phyloP scores from a whole-genome alignment of 2,329 filamentous ascomycete species.

The Xylaria digitata region DNA sequence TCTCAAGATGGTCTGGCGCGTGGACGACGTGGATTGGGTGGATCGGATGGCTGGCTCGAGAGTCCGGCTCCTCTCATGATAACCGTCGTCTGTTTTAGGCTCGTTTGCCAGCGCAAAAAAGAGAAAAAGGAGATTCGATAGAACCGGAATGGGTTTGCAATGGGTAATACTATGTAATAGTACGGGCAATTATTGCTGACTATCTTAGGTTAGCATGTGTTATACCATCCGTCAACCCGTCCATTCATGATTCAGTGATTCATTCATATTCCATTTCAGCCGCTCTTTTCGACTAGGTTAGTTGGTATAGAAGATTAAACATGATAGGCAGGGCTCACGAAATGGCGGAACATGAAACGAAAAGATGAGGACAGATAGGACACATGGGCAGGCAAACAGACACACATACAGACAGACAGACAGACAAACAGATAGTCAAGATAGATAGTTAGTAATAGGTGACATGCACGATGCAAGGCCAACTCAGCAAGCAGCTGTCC shows the following conservation, averaged over 20 bases:
- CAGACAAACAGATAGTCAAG: neutral
- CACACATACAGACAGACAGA: constrained; percentile 1
- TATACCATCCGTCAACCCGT: neutral
- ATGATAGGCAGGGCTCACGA: neutral
- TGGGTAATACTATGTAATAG: constrained; percentile 10
- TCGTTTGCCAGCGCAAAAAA: constrained; percentile 28
- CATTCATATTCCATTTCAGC: too few species aligned
- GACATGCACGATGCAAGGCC: constrained; percentile 48
- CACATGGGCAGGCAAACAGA: constrained; percentile 10
- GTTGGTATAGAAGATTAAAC: too few species aligned
- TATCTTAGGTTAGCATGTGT: neutral
- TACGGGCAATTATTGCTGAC: constrained; percentile 17
- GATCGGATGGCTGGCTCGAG: constrained; percentile 38
- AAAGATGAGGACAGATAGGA: constrained; percentile 5
- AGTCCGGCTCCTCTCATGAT: constrained; percentile 41
- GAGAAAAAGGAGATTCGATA: constrained; percentile 4
- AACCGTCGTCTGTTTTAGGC: constrained; percentile 31
- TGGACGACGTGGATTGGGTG: constrained; percentile 50
- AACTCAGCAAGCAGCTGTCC: constrained; percentile 41
- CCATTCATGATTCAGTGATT: constrained; percentile 13
- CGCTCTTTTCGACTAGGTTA: too few species aligned
- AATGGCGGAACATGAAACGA: constrained; percentile 24
- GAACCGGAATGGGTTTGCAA: constrained; percentile 9
- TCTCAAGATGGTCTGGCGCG: constrained; percentile 41
- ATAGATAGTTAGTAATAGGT: constrained; percentile 33